Base-by-base conservation (phyloP, 768 basidiomycete species). In the Cystofilobasidium ferigula region DNA sequence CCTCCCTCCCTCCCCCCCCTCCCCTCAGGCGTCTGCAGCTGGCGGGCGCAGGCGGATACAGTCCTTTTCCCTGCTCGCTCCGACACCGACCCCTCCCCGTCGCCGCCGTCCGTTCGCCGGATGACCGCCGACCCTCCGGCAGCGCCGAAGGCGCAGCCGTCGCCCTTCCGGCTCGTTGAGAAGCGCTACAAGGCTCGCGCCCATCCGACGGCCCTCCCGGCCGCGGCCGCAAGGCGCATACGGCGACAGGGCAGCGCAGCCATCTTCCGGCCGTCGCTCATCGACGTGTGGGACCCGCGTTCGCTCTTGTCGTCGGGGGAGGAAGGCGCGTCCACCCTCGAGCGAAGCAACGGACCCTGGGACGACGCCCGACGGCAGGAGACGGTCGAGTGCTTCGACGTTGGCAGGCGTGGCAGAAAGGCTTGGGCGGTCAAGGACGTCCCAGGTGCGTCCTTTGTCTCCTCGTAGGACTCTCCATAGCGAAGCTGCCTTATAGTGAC, bases 201-300 rank as follows among this genome's bases (percentile, higher is more conserved):
- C 18, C 28, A 2, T 2, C 51, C 51, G 45, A 4, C 16, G 26
- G 40, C 40, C 40, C 40, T 42, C 40, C 20, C 20, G 20, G 51
- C 5, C 16, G 28, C 26, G 26, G 7, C 20, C 30, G 6, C 24
- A 9, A 47, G n/a, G n/a, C 45, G 22, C 45, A 47, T 16, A 47
- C 45, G 20, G 9, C 22, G 45, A 9, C n/a, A 8, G 6, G 45
- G 9, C 22, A 24, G 45, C 45, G 6, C 4, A 20, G 45, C 45
- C 45, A 24, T 2, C n/a, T 64, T 14, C n/a, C 43, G 43, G 20
- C 63, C 63, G 8, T 24, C 57, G 35, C 57, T 64, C 10, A 43
- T 48, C 12, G 63, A 64, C 57, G 63, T 64, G 26, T 64, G 56
- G 34, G 63, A 64, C 35, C 57, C 34, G 18, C 43, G 63, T 16